These are phyloP conservation scores for Neonectria punicea DNA, from an alignment of 2,329 filamentous ascomycete species.

Conservation along the genomic window DNA sequence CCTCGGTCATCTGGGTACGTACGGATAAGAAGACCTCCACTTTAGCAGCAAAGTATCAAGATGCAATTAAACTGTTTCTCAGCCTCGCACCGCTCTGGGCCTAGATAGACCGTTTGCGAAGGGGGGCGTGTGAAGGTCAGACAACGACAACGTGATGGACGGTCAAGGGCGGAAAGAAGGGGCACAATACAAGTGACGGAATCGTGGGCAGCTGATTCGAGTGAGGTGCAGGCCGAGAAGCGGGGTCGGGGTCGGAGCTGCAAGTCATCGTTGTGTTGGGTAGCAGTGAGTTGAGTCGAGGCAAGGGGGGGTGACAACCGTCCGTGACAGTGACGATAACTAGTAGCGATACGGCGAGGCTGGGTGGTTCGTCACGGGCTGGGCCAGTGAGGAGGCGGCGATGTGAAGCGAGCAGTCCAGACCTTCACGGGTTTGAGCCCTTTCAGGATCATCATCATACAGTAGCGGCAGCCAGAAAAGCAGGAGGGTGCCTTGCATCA, in stretches of 20 bases:
- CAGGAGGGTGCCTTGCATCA: constrained; percentile 37
- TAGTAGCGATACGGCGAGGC: background rate
- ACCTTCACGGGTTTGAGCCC: constrained; percentile 7
- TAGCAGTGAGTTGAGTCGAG: constrained; percentile 9
- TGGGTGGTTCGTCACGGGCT: constrained; percentile 10
- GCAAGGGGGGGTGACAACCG: background rate
- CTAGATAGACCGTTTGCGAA: constrained; percentile 7
- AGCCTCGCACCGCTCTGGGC: constrained; percentile 33
- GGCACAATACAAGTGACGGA: background rate
- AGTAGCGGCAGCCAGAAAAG: constrained; percentile 6
- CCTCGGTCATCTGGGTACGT: background rate
- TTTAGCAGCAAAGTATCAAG: constrained; percentile 1
- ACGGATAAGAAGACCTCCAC: constrained; percentile 9
- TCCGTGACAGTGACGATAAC: background rate
- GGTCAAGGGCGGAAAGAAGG: constrained; percentile 4
- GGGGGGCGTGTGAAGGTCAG: constrained; percentile 7
- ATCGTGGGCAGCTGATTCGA: constrained; percentile 9
- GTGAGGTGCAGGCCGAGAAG: constrained; percentile 6
- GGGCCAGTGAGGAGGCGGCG: constrained; percentile 8
- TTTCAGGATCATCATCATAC: constrained; percentile 9
- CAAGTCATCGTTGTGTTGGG: constrained; percentile 37
- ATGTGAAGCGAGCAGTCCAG: background rate
- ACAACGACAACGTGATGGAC: constrained; percentile 1
- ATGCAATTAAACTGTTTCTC: constrained; percentile 36
- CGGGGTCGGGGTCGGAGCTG: constrained; percentile 29